These are phyloP conservation scores for Meripilus lineatus DNA, from an alignment of 1,284 basidiomycete genomes.

Conservation along the genomic window DNA sequence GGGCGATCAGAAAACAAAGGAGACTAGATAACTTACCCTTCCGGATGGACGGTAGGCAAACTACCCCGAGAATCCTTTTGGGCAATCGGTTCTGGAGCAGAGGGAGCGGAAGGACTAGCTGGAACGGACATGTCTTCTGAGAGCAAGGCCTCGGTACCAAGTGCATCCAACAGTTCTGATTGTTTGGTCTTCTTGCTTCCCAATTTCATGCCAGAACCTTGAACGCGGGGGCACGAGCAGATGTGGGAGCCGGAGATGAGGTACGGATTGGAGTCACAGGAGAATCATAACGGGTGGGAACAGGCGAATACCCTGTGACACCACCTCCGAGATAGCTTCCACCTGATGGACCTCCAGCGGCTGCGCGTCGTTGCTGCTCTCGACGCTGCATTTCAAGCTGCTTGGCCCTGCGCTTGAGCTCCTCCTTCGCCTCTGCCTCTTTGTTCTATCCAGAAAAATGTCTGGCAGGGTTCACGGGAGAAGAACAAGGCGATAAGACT, in stretches of 20 bases:
- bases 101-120: slow-evolving; percentile 45
- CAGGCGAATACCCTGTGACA: slow-evolving; percentile 60
- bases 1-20: no score
- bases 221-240: slow-evolving; percentile 72
- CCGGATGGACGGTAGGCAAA: slow-evolving; percentile 72
- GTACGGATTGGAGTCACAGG: slow-evolving; percentile 38
- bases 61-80: slow-evolving; percentile 47
- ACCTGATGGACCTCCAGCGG: slow-evolving; percentile 38
- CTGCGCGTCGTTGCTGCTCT: slow-evolving; percentile 79
- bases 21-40: slow-evolving; percentile 72
- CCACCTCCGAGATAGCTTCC: slow-evolving; percentile 62
- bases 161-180: slow-evolving; percentile 80
- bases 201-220: slow-evolving; percentile 97
- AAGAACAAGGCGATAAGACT: slow-evolving; percentile 19
- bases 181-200: slow-evolving; percentile 89
- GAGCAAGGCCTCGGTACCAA: slow-evolving; percentile 74
- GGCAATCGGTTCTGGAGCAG: slow-evolving; percentile 37
- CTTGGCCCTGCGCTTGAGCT: slow-evolving; percentile 96
- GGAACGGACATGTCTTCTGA: slow-evolving; percentile 58
- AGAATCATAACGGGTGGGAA: slow-evolving; percentile 66
- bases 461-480: no score
- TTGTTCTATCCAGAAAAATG: slow-evolving; percentile 96
- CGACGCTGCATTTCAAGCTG: slow-evolving; percentile 98
- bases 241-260: slow-evolving; percentile 47
- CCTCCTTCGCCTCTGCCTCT: slow-evolving; percentile 98